Evolutionary conservation across 352 stramenopile species (phyloP), one percentile per base, ranked within the genome.

Genomic region (Phytophthora ramorum): DNA sequence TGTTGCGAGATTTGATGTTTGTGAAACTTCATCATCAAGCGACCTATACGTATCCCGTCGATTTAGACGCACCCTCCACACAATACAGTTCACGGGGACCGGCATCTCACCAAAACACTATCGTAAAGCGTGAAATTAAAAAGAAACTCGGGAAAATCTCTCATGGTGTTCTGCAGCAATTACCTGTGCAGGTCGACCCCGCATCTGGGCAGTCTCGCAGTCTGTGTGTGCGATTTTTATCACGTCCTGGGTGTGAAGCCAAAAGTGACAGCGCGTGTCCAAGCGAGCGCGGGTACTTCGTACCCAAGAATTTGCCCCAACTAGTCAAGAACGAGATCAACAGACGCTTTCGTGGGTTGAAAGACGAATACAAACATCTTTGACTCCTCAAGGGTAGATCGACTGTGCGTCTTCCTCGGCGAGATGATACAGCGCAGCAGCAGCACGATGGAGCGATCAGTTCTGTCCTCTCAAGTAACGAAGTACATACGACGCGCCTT

Each of bases 211-310:
- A 19, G 28, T 40, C 20, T 8, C 22, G 24, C 20, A 40, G 13
- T 32, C 34, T 60, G 16, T 60, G 52, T n/a, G 51, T 60, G 52
- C 26, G 52, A 4, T 50, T 32, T n/a, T n/a, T 60, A 14, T 51
- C 52, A 3, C 51, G 43, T 0, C 24, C 12, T 51, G 38, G 40
- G 2, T 60, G 40, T n/a, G 32, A 22, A 22, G 14, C 19, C 7
- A 12, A 47, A 17, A 22, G 24, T 38, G 34, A 38, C 10, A 22
- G 17, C 7, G 16, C 19, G 3, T 60, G 24, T 9, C 40, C 40
- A n/a, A 60, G 52, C 19, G 52, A 41, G 19, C 52, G 38, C n/a
- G 52, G 16, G 13, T 40, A 60, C 19, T 60, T 60, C 40, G 40
- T 60, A 28, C 52, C 52, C 2, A 32, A 50, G 14, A 40, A 38